Base-by-base conservation (phyloP, 371 early-diverging fungal genomes). In the Mucor mucedo region DNA sequence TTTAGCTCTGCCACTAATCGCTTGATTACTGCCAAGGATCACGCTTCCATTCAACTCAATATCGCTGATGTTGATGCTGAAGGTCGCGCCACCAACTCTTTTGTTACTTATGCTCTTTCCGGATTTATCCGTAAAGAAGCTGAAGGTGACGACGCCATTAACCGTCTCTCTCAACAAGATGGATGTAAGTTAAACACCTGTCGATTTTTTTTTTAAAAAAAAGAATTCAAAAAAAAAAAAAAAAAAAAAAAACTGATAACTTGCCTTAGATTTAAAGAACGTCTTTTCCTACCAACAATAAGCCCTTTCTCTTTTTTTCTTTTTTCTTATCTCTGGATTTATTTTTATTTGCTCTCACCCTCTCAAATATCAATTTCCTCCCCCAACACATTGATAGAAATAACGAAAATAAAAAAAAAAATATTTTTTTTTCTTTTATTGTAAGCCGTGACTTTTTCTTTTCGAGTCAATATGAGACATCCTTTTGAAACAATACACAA, bases 21-120 rank as follows among this genome's bases (percentile, higher is more conserved):
- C 63, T 71, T 79, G 59, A 82, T 82, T 65, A 77, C 77, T 64
- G 78, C 80, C 71, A 77, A 98, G 91, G 99, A 98, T 88, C 99
- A 98, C 89, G 93, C 98, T 58, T 91, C 97, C 49, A 93, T 98
- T 81, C 99, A 98, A 87, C 89, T 98, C 90, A 97, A 95, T 93
- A 82, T 98, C 71, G 96, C 85, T 63, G 93, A 95, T 68, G 97
- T 98, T 69, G 93, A 97, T 74, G 92, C 89, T 66, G 85, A 84
- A 63, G 99, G 98, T 73, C 85, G 85, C 65, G 70, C 82, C 76
- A 91, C 87, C 66, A 92, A 91, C 69, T 72, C 83, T 73, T 89
- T 77, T 89, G 83, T 87, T 80, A 91, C 94, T 82, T 96, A 93
- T 77, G 97, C 96, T 63, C 83, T 98, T 74, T 93, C 87, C 72